Percentiles rank a stretch among this genome's conserved stretches.
phyloP scores from a whole-genome alignment of 1,284 basidiomycete genomes.

The Cryptococcus wingfieldii region DNA sequence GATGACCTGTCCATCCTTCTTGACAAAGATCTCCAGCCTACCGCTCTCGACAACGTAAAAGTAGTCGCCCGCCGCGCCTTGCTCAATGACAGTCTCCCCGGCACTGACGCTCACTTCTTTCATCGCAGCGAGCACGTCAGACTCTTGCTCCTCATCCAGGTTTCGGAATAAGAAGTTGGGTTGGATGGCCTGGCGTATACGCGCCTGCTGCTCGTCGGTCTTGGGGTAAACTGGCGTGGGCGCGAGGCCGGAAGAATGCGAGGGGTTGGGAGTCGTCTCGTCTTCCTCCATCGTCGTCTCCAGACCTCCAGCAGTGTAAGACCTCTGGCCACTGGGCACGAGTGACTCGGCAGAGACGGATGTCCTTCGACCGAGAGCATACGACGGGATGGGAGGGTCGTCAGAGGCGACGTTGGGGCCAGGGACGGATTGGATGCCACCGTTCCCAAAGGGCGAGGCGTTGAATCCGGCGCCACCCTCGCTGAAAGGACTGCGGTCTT shows the following conservation, averaged over 20 bases:
- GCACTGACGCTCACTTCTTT: constrained; percentile 71
- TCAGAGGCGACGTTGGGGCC: constrained; percentile 25
- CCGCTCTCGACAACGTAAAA: constrained; percentile 97
- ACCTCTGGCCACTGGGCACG: constrained; percentile 62
- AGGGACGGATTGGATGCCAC: constrained; percentile 54
- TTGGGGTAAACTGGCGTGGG: constrained; percentile 69
- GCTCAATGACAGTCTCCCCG: constrained; percentile 84
- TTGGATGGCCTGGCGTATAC: constrained; percentile 81
- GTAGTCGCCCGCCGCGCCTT: constrained; percentile 94
- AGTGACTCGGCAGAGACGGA: constrained; percentile 98
- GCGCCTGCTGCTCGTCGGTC: constrained; percentile 72
- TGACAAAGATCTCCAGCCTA: constrained; percentile 79
- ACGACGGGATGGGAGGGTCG: constrained; percentile 43
- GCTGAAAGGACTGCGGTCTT: constrained; percentile 26
- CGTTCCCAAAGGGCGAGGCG: constrained; percentile 40
- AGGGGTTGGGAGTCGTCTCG: constrained; percentile 39
- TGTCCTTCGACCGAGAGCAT: constrained; percentile 83
- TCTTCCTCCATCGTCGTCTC: constrained; percentile 39
- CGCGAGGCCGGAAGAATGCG: constrained; percentile 6
- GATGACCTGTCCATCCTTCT: constrained; percentile 51
- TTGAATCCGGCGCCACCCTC: constrained; percentile 23
- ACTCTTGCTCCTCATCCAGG: constrained; percentile 92
- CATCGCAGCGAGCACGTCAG: constrained; percentile 91
- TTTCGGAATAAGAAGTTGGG: constrained; percentile 94
- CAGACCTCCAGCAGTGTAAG: constrained; percentile 25